Conservation (phyloP, 306 rosid genomes). For the Sesbania bispinosa region DNA sequence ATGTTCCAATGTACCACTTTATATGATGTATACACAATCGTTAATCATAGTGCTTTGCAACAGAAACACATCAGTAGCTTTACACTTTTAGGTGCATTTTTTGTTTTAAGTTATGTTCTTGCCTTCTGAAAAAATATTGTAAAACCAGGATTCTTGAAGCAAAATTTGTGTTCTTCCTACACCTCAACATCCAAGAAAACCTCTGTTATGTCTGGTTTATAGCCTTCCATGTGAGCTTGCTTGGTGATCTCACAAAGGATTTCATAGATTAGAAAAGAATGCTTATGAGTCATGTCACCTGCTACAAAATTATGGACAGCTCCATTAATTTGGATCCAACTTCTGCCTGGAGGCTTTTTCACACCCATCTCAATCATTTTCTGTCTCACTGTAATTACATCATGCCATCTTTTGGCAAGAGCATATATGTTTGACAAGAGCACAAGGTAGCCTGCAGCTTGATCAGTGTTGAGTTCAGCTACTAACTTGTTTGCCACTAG, state of each 20-base stretch:
- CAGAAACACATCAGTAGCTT: not conserved
- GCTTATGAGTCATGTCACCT: conserved; percentile 55
- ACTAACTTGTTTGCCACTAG: conserved; percentile 39
- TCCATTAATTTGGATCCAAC: conserved; percentile 65
- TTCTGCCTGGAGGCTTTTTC: conserved; percentile 67
- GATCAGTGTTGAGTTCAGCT: conserved; percentile 41
- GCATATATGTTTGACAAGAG: conserved; percentile 69
- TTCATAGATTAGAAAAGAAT: conserved; percentile 44
- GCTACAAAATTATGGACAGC: conserved; percentile 55
- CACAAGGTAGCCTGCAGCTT: conserved; percentile 65
- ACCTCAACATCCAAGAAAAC: conserved; percentile 20
- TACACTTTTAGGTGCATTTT: too few species aligned
- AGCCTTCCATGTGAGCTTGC: conserved; percentile 38
- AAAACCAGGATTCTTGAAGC: not conserved
- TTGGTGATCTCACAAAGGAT: conserved; percentile 41
- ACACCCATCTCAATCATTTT: conserved; percentile 60
- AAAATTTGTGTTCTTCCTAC: conserved; percentile 9
- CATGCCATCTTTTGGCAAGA: conserved; percentile 53
- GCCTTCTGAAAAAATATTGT: not conserved
- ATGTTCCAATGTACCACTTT: too few species aligned
- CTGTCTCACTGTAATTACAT: conserved; percentile 53
- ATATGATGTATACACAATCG: not conserved
- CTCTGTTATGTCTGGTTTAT: conserved; percentile 27
- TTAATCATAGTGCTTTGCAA: not conserved
- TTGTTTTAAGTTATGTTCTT: too few species aligned